Percentiles rank a stretch among this genome's conserved stretches.
Conservation (phyloP, 1,284 basidiomycete species). For the Ustilago bromivora region DNA sequence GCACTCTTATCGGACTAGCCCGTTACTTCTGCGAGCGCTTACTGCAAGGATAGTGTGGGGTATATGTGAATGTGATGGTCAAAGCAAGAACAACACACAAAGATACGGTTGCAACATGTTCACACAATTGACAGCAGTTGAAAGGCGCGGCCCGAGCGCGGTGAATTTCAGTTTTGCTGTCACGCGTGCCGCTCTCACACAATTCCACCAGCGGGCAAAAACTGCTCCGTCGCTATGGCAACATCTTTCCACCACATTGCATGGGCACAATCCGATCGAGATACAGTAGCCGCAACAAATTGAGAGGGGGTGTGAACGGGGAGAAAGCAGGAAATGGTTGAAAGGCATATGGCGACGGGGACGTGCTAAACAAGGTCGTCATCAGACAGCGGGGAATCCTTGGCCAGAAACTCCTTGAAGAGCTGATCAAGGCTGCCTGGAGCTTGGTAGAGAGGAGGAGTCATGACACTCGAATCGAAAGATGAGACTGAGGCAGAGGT, state of each 20-base stretch:
- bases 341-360: neutral
- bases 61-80: neutral
- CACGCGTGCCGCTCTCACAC: constrained; percentile 1
- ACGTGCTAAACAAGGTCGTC: neutral
- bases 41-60: neutral
- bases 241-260: neutral
- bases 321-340: neutral
- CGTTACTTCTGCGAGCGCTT: neutral
- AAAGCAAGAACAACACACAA: constrained; percentile 1
- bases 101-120: neutral
- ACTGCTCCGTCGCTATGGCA: neutral
- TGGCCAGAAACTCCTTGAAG: constrained; percentile 23
- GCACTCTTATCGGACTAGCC: neutral
- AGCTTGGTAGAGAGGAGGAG: neutral
- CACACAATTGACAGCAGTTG: neutral
- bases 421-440: constrained; percentile 5
- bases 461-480: neutral
- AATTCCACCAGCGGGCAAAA: neutral
- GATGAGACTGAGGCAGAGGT: neutral
- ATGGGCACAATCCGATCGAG: neutral
- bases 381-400: constrained; percentile 1
- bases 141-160: constrained; percentile 3
- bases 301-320: neutral
- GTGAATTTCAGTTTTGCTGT: neutral
- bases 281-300: neutral